Conservation (phyloP, 2,329 filamentous ascomycete genomes). For the Colletotrichum liaoningense region DNA sequence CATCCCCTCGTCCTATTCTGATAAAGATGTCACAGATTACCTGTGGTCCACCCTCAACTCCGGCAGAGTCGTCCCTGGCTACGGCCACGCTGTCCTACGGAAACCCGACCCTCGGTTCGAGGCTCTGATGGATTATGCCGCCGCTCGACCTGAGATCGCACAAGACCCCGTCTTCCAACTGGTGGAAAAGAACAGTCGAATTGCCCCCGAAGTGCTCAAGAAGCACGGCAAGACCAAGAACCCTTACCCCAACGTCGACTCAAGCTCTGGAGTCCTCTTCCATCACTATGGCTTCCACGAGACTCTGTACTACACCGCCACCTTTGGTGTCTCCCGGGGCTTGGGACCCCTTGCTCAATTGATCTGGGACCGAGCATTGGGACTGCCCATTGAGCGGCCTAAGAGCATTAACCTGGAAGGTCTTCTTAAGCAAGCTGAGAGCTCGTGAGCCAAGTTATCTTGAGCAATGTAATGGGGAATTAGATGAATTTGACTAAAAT, state of each 20-base stretch:
- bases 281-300: slow-evolving; percentile 98
- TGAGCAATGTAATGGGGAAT: neutral
- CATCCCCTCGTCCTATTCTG: slow-evolving; percentile 82
- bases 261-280: slow-evolving; percentile 92
- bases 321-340: slow-evolving; percentile 75
- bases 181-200: slow-evolving; percentile 91
- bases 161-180: slow-evolving; percentile 92
- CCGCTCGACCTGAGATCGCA: slow-evolving; percentile 85
- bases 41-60: slow-evolving; percentile 94
- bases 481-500: neutral
- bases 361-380: slow-evolving; percentile 94
- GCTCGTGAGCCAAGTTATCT: slow-evolving; percentile 44
- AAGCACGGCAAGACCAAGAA: slow-evolving; percentile 99
- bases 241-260: slow-evolving; percentile 97
- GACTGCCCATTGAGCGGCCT: slow-evolving; percentile 94
- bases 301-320: slow-evolving; percentile 91
- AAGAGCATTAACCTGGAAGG: slow-evolving; percentile 97
- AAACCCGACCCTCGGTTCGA: slow-evolving; percentile 98
- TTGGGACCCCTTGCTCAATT: slow-evolving; percentile 93
- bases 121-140: slow-evolving; percentile 95
- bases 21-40: slow-evolving; percentile 87
- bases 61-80: slow-evolving; percentile 93
- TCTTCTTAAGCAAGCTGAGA: slow-evolving; percentile 75
- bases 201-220: slow-evolving; percentile 89
- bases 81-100: slow-evolving; percentile 94